phyloP scores from a whole-genome alignment of 164 flowering plant species.

The Nymphaea colorata region DNA sequence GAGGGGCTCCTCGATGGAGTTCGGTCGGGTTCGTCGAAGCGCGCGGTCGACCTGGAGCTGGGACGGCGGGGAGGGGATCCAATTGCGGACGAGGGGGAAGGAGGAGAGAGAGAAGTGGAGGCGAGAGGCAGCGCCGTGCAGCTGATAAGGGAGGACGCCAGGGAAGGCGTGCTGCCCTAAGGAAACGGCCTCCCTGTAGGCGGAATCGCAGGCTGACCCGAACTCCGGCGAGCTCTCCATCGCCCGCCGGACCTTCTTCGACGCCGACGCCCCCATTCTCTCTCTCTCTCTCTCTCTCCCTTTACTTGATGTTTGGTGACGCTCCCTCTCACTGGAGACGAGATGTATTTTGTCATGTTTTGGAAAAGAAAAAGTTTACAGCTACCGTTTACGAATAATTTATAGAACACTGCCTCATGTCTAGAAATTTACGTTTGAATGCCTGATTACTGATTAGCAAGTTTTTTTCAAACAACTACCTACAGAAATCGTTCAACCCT shows the following conservation, averaged over 20 bases:
- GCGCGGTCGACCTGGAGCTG: conserved; percentile 53
- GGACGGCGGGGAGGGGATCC: conserved; percentile 56
- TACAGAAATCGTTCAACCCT: no score
- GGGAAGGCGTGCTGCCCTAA: conserved; percentile 59
- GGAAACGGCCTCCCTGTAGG: conserved; percentile 35
- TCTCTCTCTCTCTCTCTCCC: not conserved
- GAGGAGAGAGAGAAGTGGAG: conserved; percentile 40
- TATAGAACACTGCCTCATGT: no score
- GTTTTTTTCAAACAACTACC: no score
- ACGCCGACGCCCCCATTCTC: conserved; percentile 24
- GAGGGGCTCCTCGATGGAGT: conserved; percentile 2
- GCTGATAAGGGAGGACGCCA: conserved; percentile 74
- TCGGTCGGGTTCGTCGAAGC: conserved; percentile 9
- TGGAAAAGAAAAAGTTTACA: no score
- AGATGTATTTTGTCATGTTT: no score
- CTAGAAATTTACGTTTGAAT: no score
- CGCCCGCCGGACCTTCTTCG: conserved; percentile 31
- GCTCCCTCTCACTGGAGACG: no score
- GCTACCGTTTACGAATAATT: no score
- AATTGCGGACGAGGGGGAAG: conserved; percentile 35
- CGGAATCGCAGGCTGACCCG: conserved; percentile 39
- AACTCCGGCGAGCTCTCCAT: conserved; percentile 38
- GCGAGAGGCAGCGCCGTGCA: conserved; percentile 41
- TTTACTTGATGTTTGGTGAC: no score
- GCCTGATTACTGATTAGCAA: no score